phyloP scores from a whole-genome alignment of 176 grass and related monocot species.

The Rhynchospora tenuis region DNA sequence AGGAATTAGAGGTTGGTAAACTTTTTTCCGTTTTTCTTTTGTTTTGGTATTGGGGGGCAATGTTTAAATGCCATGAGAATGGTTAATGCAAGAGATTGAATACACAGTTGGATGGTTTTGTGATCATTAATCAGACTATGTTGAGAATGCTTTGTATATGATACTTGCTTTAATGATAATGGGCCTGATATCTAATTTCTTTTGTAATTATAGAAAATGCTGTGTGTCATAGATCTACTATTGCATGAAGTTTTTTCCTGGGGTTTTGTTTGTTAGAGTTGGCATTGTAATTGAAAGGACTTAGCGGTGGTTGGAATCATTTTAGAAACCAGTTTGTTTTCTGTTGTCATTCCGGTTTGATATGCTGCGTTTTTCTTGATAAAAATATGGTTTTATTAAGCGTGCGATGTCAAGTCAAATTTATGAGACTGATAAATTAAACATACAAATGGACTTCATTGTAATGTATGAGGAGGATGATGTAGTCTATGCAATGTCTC shows the following conservation, averaged over 20 bases:
- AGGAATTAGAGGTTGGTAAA: conserved; percentile 11
- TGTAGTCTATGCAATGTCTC: background rate
- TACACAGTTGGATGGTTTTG: background rate
- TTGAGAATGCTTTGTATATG: conserved; percentile 6
- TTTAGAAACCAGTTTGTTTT: background rate
- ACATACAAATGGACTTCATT: background rate
- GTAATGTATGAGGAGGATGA: background rate
- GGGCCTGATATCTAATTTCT: background rate
- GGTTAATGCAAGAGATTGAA: background rate
- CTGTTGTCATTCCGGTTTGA: background rate
- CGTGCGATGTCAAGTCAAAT: background rate
- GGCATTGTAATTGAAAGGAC: background rate
- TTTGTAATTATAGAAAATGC: background rate
- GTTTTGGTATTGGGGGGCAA: background rate
- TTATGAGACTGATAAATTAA: background rate
- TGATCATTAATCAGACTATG: background rate
- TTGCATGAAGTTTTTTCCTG: background rate
- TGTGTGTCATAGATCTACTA: background rate
- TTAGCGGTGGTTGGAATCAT: background rate
- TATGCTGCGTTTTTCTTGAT: background rate
- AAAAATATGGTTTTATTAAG: background rate
- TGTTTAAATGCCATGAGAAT: conserved; percentile 2
- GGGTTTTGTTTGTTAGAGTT: background rate
- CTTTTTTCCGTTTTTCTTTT: background rate
- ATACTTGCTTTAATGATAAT: conserved; percentile 4